phyloP scores from a whole-genome alignment of 257 asterid genomes.

The Plantago major region DNA sequence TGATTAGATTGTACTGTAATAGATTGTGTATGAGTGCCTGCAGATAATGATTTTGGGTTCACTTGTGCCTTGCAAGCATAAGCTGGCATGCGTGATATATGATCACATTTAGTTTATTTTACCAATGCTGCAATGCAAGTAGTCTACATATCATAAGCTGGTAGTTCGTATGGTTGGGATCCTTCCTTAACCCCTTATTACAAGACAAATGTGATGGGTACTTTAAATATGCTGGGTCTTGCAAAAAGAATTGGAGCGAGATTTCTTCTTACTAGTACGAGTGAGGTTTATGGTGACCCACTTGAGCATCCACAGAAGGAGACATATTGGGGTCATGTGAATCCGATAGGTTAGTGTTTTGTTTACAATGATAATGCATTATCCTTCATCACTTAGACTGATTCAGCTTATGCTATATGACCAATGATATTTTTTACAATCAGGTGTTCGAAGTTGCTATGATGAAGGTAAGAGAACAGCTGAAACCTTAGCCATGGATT shows the following conservation, averaged over 20 bases:
- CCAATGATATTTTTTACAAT: background rate
- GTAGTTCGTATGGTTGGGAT: conserved; percentile 27
- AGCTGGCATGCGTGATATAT: background rate
- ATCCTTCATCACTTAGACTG: background rate
- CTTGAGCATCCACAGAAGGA: conserved; percentile 99
- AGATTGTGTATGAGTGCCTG: background rate
- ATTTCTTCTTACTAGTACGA: conserved; percentile 88
- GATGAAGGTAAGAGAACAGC: conserved; percentile 96
- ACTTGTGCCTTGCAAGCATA: background rate
- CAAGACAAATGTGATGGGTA: conserved; percentile 99
- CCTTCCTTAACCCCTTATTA: conserved; percentile 70
- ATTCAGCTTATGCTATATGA: background rate
- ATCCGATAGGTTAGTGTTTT: conserved; percentile 67
- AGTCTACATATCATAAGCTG: background rate
- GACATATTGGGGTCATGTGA: conserved; percentile 97
- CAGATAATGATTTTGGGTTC: background rate
- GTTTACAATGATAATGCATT: background rate
- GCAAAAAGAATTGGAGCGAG: conserved; percentile 91
- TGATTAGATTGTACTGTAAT: background rate
- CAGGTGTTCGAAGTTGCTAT: conserved; percentile 92
- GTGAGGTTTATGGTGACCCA: conserved; percentile 98
- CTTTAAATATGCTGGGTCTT: conserved; percentile 94
- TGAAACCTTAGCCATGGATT: conserved; percentile 96
- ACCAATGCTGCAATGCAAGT: background rate
- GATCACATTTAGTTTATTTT: background rate